Base-by-base conservation (phyloP, 2,329 filamentous ascomycete genomes). In the Aspergillus sp. region DNA sequence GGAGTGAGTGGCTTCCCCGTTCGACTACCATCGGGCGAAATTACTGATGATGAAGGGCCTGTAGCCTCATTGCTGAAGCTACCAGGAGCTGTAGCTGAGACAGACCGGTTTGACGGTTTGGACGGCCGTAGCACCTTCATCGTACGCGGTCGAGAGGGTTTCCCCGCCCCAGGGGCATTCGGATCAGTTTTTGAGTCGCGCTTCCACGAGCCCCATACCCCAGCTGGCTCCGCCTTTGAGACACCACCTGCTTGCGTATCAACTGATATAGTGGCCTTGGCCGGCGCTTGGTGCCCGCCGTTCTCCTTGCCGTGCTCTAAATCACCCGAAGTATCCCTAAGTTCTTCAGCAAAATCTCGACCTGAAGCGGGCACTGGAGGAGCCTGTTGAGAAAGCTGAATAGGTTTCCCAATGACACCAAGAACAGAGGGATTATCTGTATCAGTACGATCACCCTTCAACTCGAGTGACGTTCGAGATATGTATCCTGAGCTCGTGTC, bases 51-150 rank as follows among this genome's bases (percentile, higher is more conserved):
- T 40, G 60, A 52, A 8, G 52, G 40, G 14, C 58, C 61, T 5
- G 54, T 40, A 9, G 57, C 39, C 4, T 67, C 67, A 8, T 54
- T 31, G 15, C 55, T 58, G 7, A 49, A 52, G 35, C 51, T 59
- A 15, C 58, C 55, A 12, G 68, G 63, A 4, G 57, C 56, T 3
- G 54, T 58, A 6, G 67, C 58, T 4, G 68, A 63, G 14, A 73
- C 72, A n/a, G 67, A 63, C 1, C 77, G 74, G 12, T 81, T 80
- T 3, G 77, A 63, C 1, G 77, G 81, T 71, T 91, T 95, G 56
- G 82, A 83, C 1, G 93, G 87, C 68, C 92, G 91, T 52, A 98
- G 80, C 2, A 97, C 89, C 78, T 96, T 98, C 89, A 98, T 98
- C 51, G 87, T 87, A 50, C 82, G 77, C 17, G 79, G 76, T 48